phyloP scores from a whole-genome alignment of 2,329 filamentous ascomycete species.

The Daldinia sp. region DNA sequence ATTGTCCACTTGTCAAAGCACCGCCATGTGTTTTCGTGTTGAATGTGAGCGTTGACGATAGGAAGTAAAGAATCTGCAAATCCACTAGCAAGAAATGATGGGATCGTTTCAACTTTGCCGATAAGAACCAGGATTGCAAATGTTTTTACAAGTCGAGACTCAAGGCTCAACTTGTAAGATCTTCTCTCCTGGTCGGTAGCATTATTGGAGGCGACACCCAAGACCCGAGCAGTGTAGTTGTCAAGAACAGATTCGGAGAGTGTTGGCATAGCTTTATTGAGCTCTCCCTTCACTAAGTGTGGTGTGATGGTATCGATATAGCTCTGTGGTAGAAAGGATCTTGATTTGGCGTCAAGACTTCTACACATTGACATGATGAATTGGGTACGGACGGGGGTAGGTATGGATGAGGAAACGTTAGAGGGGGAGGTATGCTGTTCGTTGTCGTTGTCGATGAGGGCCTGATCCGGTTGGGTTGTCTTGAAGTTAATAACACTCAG shows the following conservation, averaged over 20 bases:
- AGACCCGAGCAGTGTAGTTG: slow-evolving; percentile 16
- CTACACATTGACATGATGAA: slow-evolving; percentile 23
- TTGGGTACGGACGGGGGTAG: neutral
- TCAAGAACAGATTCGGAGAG: slow-evolving; percentile 20
- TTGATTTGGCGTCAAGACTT: slow-evolving; percentile 14
- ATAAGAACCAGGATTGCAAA: slow-evolving; percentile 27
- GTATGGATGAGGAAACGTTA: neutral
- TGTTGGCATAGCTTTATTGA: slow-evolving; percentile 18
- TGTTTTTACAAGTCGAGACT: slow-evolving; percentile 11
- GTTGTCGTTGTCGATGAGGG: neutral
- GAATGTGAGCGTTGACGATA: slow-evolving; percentile 12
- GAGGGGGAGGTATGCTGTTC: neutral
- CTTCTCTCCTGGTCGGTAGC: neutral
- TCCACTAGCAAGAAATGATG: slow-evolving; percentile 21
- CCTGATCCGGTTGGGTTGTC: slow-evolving; percentile 17
- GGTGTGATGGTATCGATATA: slow-evolving; percentile 17
- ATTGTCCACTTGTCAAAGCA: slow-evolving; percentile 28
- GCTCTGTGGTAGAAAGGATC: slow-evolving; percentile 24
- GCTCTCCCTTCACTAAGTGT: slow-evolving; percentile 20
- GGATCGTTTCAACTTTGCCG: slow-evolving; percentile 16
- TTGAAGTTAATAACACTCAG: slow-evolving; percentile 2
- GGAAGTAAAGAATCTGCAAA: slow-evolving; percentile 32
- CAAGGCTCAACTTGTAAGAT: neutral
- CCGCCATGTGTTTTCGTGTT: neutral
- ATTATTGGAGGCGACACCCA: neutral